phyloP scores from a whole-genome alignment of 441 rosid genomes.

The Melastoma candidum region DNA sequence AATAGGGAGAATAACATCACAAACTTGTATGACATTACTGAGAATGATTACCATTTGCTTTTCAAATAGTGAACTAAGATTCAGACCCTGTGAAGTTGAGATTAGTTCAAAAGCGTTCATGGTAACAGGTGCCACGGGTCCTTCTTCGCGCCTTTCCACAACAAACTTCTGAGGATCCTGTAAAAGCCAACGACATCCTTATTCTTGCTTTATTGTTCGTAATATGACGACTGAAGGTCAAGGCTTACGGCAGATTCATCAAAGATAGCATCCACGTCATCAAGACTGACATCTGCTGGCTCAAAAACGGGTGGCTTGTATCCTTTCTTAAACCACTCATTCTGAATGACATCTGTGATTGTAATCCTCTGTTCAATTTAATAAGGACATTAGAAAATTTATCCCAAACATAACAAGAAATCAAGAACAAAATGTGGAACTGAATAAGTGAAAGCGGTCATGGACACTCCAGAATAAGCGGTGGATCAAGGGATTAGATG shows the following conservation, averaged over 20 bases:
- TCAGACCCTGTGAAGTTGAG: constrained; percentile 94
- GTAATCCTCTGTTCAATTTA: constrained; percentile 63
- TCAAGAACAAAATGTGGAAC: constrained; percentile 6
- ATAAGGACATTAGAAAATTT: constrained; percentile 6
- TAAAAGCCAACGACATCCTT: not conserved
- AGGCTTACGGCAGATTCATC: constrained; percentile 63
- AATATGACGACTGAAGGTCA: not conserved
- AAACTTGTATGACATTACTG: not conserved
- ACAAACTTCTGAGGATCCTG: constrained; percentile 75
- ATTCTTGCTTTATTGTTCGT: not conserved
- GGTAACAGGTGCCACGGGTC: constrained; percentile 57
- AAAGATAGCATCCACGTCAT: constrained; percentile 81
- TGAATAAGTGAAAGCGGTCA: not conserved
- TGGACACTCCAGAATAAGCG: not conserved
- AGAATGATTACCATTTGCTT: constrained; percentile 71
- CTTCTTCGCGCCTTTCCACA: constrained; percentile 79
- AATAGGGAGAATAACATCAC: too few species aligned
- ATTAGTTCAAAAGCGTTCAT: constrained; percentile 99
- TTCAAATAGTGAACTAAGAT: constrained; percentile 83
- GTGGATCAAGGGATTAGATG: constrained; percentile 5
- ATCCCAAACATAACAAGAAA: constrained; percentile 5
- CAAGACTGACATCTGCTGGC: constrained; percentile 65
- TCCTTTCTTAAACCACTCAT: constrained; percentile 98
- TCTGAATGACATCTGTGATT: constrained; percentile 70
- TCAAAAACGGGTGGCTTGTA: constrained; percentile 82